Base-by-base conservation (phyloP, 2,329 filamentous ascomycete species). In the Colletotrichum somersetense region DNA sequence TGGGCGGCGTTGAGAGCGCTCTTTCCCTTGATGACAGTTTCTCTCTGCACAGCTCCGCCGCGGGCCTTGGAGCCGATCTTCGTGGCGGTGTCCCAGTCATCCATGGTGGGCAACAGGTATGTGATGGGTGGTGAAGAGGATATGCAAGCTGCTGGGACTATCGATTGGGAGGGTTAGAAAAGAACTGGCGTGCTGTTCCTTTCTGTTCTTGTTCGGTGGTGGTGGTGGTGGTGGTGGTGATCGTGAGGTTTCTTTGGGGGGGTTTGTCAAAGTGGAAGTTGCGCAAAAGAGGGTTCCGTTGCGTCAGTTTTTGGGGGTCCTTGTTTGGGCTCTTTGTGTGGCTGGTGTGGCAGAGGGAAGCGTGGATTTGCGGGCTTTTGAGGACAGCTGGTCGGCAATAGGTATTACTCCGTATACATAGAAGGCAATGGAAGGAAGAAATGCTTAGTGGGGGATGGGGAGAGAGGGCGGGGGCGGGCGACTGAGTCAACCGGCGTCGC, bases 51-150 rank as follows among this genome's bases (percentile, higher is more conserved):
- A 71, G 83, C 88, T 77, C 91, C 92, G 75, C 90, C 89, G 79
- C 91, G 91, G 80, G 89, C 89, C 85, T 93, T 96, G 89, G 91
- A 94, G 80, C 96, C 96, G 81, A 99, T 98, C 89, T 96, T 97
- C 85, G 95, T 97, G 77, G 93, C 91, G 77, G 85, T 83, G 78
- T 97, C 93, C 95, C 96, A 98, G 79, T 97, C 94, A 65, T 81
- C 83, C 89, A 92, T 90, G 64, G 79, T 91, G 91, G 90, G 89
- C 77, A 77, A 83, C 77, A 83, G 77, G 38, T 66, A 26, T 63
- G 44, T 71, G 52, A 62, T 65, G 68, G 67, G 48, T 66, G 46
- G 66, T 72, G 57, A 62, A 38, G 40, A 42, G 66, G 56, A 26
- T 11, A 42, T 61, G 23, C 46, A 33, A 59, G 10, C 57, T 35